These are phyloP conservation scores for Saccharomycopsis babjevae DNA, from an alignment of 805 yeast species.

Conservation along the genomic window DNA sequence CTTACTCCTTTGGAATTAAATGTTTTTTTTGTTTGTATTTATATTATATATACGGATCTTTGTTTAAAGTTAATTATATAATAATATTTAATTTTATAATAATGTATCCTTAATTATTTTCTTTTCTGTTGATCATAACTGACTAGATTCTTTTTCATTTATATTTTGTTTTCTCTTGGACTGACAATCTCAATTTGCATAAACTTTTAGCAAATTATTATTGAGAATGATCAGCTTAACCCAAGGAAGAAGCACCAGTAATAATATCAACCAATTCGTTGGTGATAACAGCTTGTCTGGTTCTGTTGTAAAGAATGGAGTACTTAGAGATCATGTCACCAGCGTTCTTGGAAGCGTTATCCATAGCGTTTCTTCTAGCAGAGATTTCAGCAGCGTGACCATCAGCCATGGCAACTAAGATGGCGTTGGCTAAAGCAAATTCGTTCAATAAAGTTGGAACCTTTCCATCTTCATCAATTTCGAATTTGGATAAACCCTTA, in stretches of 20 bases:
- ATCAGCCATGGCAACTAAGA: conserved; percentile 88
- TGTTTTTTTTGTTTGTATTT: neutral
- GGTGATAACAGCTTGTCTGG: conserved; percentile 98
- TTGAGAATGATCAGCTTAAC: conserved; percentile 33
- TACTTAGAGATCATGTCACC: conserved; percentile 96
- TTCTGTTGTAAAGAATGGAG: conserved; percentile 97
- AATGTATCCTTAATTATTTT: neutral
- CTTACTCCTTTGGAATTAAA: neutral
- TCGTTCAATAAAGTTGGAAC: conserved; percentile 70
- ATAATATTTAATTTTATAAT: neutral
- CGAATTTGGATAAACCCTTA: conserved; percentile 76
- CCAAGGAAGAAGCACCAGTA: conserved; percentile 99
- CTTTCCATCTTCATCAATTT: conserved; percentile 58
- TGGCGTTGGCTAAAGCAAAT: conserved; percentile 82
- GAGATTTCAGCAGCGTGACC: conserved; percentile 97
- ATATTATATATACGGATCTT: neutral
- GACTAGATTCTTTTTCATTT: neutral
- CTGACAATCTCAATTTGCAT: neutral
- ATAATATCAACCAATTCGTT: conserved; percentile 99
- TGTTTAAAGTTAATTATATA: neutral
- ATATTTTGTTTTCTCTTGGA: neutral
- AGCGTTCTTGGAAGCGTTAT: conserved; percentile 98
- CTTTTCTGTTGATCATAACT: neutral
- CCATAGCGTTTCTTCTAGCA: conserved; percentile 99
- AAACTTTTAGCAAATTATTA: neutral